Base-by-base conservation (phyloP, 2,329 filamentous ascomycete species). In the Aspergillus intermedius region DNA sequence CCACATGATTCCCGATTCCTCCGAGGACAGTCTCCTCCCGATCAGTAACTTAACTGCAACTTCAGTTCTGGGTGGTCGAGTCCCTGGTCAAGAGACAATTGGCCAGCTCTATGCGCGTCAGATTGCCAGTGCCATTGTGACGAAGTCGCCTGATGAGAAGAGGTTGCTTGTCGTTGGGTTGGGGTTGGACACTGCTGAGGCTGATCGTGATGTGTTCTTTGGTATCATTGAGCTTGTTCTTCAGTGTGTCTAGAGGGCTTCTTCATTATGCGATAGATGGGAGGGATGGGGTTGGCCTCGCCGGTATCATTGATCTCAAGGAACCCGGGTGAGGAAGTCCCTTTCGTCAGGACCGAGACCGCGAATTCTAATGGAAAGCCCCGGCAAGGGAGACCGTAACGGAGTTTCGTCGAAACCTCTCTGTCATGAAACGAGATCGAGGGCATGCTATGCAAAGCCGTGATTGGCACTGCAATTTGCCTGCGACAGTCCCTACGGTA, bases 31-130 rank as follows among this genome's bases (percentile, higher is more conserved):
- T 41, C 71, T 86, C 10, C 79, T 97, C 0, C 93, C 93, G 0
- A 81, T 89, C 48, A 78, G 84, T 30, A 86, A 93, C 59, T 77
- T 97, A 39, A 95, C 88, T 0, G 88, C 93, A 1, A 91, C 83
- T 34, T 95, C 90, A 0, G 74, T 98, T 2, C 77, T 98, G 0
- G 93, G 93, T 2, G 90, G 86, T 8, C 89, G 91, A 42, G 83
- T 85, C 28, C 78, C 85, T 46, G 83, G 87, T 42, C 80, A 90
- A 40, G 90, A 96, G 62, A 88, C 86, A 0, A 69, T 94, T 4
- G 91, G 89, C 1, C 91, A 96, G 66, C 80, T 96, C 1, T 86
- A 94, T 61, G 91, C 91, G 2, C 88, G 88, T 40, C 91, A 96
- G 61, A 85, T 97, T 56, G 93, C 86, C 4, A 94, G 84, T 61